Conservation (phyloP, 2,329 filamentous ascomycete genomes). For the Xylariaceae sp. region DNA sequence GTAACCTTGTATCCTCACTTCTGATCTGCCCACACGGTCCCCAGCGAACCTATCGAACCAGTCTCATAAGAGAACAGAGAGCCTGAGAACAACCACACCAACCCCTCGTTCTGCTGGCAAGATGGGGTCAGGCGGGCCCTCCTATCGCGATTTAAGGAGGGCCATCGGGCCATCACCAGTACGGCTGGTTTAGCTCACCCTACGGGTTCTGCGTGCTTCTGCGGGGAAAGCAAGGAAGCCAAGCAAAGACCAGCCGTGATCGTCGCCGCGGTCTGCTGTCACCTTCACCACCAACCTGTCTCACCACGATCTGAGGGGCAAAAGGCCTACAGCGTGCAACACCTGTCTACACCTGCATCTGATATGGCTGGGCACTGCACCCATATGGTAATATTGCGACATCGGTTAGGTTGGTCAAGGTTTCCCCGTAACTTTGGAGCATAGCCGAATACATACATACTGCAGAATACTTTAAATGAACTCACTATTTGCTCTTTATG, state of each 20-base stretch:
- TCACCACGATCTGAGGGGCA: constrained; percentile 7
- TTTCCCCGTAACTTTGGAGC: no score
- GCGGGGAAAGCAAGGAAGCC: constrained; percentile 13
- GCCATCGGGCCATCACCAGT: constrained; percentile 5
- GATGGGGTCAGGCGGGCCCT: constrained; percentile 25
- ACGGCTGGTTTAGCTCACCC: constrained; percentile 10
- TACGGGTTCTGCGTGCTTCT: constrained; percentile 1
- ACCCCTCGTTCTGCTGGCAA: constrained; percentile 28
- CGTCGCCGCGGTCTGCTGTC: constrained; percentile 13
- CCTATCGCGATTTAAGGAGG: constrained; percentile 23
- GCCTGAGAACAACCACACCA: constrained; percentile 5
- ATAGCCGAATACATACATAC: no score
- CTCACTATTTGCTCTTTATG: no score
- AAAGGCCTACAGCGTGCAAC: neutral
- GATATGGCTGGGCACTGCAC: no score
- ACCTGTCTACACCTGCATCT: neutral
- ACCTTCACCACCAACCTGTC: constrained; percentile 2
- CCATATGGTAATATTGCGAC: no score
- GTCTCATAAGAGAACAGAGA: constrained; percentile 2
- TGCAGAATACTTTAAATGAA: no score
- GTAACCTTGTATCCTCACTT: constrained; percentile 16
- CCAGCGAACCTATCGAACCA: constrained; percentile 1
- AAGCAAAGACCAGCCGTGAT: constrained; percentile 12
- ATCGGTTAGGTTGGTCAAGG: no score
- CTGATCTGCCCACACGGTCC: neutral